Base-by-base conservation (phyloP, 768 basidiomycete genomes). In the Tricholoma sp. region DNA sequence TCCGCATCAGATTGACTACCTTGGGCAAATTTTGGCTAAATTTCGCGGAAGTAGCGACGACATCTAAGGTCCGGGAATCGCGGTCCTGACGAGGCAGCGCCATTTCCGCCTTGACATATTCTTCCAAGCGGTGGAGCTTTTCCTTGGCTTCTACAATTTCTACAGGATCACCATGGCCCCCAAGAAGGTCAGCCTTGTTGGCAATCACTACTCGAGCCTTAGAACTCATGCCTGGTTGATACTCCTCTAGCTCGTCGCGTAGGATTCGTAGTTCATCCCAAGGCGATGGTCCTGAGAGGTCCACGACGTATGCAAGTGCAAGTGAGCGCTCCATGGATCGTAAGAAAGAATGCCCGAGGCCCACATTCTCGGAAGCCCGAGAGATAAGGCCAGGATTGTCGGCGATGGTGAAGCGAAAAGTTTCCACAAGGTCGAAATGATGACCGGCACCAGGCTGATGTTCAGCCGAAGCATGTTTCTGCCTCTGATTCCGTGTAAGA, bases 351-450 rank as follows among this genome's bases (percentile, higher is more conserved):
- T 98, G 94, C 0, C 96, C 97, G 2, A 98, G 81, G 3, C 95
- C 97, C 50, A 93, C 85, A 67, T 96, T 91, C 64, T 92, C 85
- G 2, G 92, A 90, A 2, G 94, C 91, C 12, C 81, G 78, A 8
- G 83, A 81, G 56, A 98, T 86, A 46, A 98, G 84, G 7, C 97
- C 97, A 0, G 97, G 97, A 67, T 98, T 98, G 73, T 99, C 97
- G 35, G 94, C 91, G 62, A 99, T 86, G 12, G 94, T 97, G 77
- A 98, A 97, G 9, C 97, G 83, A 69, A 92, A 88, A 4, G 77
- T 72, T 71, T 98, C 95, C 43, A 76, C 76, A 31, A 82, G 63
- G 64, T 86, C 82, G 58, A 86, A 87, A 35, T 73, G 72, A 63
- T 82, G 74, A 0, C 82, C 83, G 32, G 73, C 63, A 5, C 41